Evolutionary conservation across 768 basidiomycete species (phyloP).

Genomic region (Hericium coralloides): DNA sequence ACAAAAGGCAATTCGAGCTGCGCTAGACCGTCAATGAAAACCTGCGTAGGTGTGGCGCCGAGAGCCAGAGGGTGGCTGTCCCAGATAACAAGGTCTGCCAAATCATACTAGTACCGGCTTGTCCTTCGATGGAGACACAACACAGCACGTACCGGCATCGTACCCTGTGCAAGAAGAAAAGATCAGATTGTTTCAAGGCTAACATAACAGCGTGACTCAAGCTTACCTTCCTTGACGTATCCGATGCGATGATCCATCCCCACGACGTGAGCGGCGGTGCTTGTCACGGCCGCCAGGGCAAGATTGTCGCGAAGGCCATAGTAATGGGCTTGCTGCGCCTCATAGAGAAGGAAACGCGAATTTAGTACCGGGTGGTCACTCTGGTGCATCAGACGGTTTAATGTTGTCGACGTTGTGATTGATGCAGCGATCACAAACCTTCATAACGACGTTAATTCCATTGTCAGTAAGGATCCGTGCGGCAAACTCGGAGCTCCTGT

Average conservation of each 20-base stretch:
- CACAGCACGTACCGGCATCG: conserved; percentile 42
- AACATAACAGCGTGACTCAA: neutral
- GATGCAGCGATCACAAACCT: conserved; percentile 25
- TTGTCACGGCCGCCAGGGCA: conserved; percentile 63
- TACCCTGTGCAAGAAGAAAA: conserved; percentile 34
- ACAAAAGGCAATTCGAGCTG: conserved; percentile 41
- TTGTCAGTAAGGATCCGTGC: conserved; percentile 49
- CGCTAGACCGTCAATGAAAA: conserved; percentile 81
- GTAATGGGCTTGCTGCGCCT: conserved; percentile 60
- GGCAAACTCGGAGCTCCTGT: conserved; percentile 57
- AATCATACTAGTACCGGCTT: neutral
- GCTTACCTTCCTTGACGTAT: conserved; percentile 46
- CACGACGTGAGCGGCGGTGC: conserved; percentile 59
- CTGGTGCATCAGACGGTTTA: conserved; percentile 5
- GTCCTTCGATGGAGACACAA: neutral
- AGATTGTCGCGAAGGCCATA: conserved; percentile 60
- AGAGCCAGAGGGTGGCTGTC: conserved; percentile 70
- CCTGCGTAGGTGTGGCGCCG: conserved; percentile 74
- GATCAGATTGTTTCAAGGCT: neutral
- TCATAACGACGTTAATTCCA: conserved; percentile 52
- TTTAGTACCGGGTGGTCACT: conserved; percentile 48
- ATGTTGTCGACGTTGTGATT: neutral
- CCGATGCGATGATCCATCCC: conserved; percentile 76
- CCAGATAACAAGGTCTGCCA: conserved; percentile 46
- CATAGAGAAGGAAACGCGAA: conserved; percentile 45